Conservation (phyloP, 805 yeast genomes). For the Candida ficus region DNA sequence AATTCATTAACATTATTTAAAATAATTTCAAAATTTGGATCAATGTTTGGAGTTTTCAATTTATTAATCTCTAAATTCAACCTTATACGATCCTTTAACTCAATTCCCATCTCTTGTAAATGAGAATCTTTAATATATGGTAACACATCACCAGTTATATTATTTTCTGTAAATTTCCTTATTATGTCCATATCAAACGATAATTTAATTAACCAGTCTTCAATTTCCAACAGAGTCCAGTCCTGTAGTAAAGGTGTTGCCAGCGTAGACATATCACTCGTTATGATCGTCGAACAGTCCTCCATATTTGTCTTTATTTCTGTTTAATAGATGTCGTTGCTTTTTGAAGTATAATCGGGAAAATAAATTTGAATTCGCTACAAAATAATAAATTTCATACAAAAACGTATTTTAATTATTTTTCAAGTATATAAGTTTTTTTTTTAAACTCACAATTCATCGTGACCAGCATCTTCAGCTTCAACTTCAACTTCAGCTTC, state of each 20-base stretch:
- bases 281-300: too few species aligned
- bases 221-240: constrained; percentile 23
- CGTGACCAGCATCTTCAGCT: constrained; percentile 11
- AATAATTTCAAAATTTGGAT: too few species aligned
- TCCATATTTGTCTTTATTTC: not conserved
- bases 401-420: too few species aligned
- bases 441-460: constrained; percentile 8
- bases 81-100: constrained; percentile 48
- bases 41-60: too few species aligned
- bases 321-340: too few species aligned
- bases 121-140: constrained; percentile 66
- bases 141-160: constrained; percentile 68
- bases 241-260: too few species aligned
- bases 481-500: constrained; percentile 43
- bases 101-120: constrained; percentile 66
- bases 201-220: constrained; percentile 19
- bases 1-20: constrained; percentile 14
- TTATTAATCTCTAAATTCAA: constrained; percentile 57
- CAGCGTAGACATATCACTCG: too few species aligned
- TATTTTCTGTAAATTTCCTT: constrained; percentile 43
- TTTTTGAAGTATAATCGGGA: too few species aligned
- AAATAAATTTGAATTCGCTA: too few species aligned
- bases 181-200: constrained; percentile 16
- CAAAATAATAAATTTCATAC: too few species aligned
- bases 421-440: not conserved